Percentiles rank a stretch among this genome's conserved stretches.
phyloP scores from a whole-genome alignment of 805 yeast species.

The Cyberlindnera meyerae region DNA sequence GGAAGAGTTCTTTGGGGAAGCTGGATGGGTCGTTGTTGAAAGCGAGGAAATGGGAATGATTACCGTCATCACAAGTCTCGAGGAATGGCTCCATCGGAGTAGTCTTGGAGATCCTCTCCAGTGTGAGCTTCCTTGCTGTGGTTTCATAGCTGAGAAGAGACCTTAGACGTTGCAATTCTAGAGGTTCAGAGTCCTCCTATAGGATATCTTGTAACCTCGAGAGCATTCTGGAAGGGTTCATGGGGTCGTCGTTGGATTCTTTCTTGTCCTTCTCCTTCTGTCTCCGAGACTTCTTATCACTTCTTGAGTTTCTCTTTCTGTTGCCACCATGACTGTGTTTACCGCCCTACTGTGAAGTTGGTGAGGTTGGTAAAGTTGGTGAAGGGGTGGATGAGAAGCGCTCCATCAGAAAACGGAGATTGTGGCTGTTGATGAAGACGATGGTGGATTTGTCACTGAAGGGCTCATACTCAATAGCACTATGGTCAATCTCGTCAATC shows the following conservation, averaged over 20 bases:
- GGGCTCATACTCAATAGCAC: slow-evolving; percentile 6
- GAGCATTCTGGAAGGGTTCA: slow-evolving; percentile 1
- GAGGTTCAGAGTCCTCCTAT: slow-evolving; percentile 4
- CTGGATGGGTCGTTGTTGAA: slow-evolving; percentile 28
- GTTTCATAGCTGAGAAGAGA: slow-evolving; percentile 29
- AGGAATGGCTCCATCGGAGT: slow-evolving; percentile 40
- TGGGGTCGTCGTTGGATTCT: no score
- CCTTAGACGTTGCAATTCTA: slow-evolving; percentile 12
- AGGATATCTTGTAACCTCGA: slow-evolving; percentile 3
- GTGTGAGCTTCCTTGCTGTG: slow-evolving; percentile 36
- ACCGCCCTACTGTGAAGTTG: no score
- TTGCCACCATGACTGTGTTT: no score
- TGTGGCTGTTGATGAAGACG: slow-evolving; percentile 18
- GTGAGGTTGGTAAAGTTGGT: no score
- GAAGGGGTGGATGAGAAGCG: no score
- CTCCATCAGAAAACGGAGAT: slow-evolving; percentile 9
- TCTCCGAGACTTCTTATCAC: no score
- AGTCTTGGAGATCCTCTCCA: slow-evolving; percentile 34
- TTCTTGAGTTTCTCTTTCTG: no score
- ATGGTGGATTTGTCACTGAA: slow-evolving; percentile 2
- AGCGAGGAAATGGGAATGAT: slow-evolving; percentile 15
- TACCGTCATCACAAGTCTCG: slow-evolving; percentile 44
- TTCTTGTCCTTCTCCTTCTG: no score
- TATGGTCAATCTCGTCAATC: slow-evolving; percentile 11
- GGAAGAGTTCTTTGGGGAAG: slow-evolving; percentile 25